Conservation (phyloP, 139 green algal species). For the Chlorella vulgaris region DNA sequence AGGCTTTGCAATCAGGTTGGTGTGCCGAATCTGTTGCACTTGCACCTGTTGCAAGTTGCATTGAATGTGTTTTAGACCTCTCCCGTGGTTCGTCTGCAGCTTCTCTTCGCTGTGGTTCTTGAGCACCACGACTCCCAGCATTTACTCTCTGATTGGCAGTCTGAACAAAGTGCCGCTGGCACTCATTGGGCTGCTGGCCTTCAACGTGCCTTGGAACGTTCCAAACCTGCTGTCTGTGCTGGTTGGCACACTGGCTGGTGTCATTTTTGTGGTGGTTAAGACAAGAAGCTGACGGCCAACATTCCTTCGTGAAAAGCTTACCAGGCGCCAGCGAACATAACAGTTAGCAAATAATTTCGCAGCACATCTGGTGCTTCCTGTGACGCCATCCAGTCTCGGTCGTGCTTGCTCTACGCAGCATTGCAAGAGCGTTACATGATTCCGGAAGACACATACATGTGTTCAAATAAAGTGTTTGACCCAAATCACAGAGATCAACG, state of each 20-base stretch:
- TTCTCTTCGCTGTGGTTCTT: conserved; percentile 94
- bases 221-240: conserved; percentile 83
- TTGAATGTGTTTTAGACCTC: not conserved
- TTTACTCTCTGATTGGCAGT: conserved; percentile 86
- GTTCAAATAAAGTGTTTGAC: too few species aligned
- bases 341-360: too few species aligned
- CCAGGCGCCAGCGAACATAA: too few species aligned
- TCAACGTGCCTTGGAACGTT: conserved; percentile 70
- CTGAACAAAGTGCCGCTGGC: conserved; percentile 77
- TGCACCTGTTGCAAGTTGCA: too few species aligned
- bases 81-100: conserved; percentile 21
- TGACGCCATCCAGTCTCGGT: too few species aligned
- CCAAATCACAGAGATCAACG: too few species aligned
- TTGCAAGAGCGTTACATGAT: too few species aligned
- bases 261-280: conserved; percentile 76
- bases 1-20: conserved; percentile 36
- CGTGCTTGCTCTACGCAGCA: too few species aligned
- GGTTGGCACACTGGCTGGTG: conserved; percentile 77
- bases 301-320: too few species aligned
- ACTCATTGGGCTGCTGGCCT: conserved; percentile 83
- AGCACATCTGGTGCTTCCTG: too few species aligned
- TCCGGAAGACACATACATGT: too few species aligned
- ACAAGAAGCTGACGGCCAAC: too few species aligned
- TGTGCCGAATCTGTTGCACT: not conserved
- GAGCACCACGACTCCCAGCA: conserved; percentile 89